Conservation (phyloP, 2,329 filamentous ascomycete species). For the Juglanconis oblonga region DNA sequence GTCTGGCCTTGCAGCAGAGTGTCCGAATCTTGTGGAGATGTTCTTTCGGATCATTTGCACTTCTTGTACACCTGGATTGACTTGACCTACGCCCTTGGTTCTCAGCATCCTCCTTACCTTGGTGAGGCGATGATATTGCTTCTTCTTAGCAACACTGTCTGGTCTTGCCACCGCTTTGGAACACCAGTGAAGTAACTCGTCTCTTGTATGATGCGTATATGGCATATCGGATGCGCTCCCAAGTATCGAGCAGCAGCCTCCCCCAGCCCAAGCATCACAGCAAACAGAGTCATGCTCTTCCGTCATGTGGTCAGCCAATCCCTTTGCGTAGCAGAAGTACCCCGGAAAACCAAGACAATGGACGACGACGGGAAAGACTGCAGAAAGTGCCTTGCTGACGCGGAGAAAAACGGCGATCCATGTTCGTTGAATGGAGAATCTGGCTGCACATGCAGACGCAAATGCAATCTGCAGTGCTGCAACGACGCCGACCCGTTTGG, state of each 20-base stretch:
- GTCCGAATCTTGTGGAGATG: background rate
- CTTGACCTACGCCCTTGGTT: background rate
- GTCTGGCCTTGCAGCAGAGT: background rate
- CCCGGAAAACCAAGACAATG: background rate
- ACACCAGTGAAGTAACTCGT: too few relatives aligned
- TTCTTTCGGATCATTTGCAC: background rate
- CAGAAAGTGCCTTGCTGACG: background rate
- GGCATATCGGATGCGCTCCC: too few relatives aligned
- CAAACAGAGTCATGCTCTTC: background rate
- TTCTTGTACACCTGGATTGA: background rate
- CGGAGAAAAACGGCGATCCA: background rate
- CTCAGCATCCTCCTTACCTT: too few relatives aligned
- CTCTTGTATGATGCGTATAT: too few relatives aligned
- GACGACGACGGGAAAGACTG: background rate
- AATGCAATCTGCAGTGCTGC: background rate
- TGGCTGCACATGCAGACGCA: constrained; percentile 4
- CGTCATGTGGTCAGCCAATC: background rate
- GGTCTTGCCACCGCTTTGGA: background rate
- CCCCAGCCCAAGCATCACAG: background rate
- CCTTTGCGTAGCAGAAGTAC: background rate
- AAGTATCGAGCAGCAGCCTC: background rate
- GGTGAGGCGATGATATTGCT: too few relatives aligned
- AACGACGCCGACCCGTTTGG: background rate
- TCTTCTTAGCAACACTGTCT: background rate
- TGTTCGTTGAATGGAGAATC: background rate